A percentile compares a stretch with the other conserved stretches of the same genome.
These are phyloP conservation scores for Lippia alba DNA, from an alignment of 305 asterid genomes.

Conservation along the genomic window DNA sequence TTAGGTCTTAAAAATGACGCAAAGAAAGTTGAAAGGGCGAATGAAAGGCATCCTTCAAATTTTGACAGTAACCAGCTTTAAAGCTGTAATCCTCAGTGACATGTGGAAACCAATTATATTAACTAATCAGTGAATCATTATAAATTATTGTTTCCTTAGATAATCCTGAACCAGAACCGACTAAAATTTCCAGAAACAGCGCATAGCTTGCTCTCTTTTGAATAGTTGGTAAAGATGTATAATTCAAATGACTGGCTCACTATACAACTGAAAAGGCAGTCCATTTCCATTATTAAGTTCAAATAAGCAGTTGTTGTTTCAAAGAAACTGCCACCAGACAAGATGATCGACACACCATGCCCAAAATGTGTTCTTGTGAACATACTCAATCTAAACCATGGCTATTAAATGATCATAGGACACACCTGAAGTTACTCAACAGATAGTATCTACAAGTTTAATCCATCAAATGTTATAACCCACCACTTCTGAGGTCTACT, in stretches of 20 bases:
- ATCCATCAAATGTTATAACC: not conserved
- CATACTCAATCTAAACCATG: constrained; percentile 5
- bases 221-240: not conserved
- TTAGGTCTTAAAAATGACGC: constrained; percentile 37
- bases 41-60: constrained; percentile 12
- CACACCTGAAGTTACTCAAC: constrained; percentile 1
- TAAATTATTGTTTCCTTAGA: not conserved
- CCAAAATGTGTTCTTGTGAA: not conserved
- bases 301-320: constrained; percentile 4
- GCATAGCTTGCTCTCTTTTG: not conserved
- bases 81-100: constrained; percentile 18
- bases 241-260: constrained; percentile 1
- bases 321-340: not conserved
- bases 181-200: constrained; percentile 12
- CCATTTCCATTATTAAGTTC: not conserved
- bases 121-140: not conserved
- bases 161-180: constrained; percentile 16
- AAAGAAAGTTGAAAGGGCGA: not conserved
- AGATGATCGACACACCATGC: not conserved
- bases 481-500: not conserved
- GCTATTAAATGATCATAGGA: not conserved
- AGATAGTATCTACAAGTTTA: constrained; percentile 2
- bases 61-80: constrained; percentile 14
- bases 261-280: not conserved
- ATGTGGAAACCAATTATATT: constrained; percentile 1